Conservation (phyloP, 495 filamentous ascomycete genomes). For the Astrocystis sublimbata region DNA sequence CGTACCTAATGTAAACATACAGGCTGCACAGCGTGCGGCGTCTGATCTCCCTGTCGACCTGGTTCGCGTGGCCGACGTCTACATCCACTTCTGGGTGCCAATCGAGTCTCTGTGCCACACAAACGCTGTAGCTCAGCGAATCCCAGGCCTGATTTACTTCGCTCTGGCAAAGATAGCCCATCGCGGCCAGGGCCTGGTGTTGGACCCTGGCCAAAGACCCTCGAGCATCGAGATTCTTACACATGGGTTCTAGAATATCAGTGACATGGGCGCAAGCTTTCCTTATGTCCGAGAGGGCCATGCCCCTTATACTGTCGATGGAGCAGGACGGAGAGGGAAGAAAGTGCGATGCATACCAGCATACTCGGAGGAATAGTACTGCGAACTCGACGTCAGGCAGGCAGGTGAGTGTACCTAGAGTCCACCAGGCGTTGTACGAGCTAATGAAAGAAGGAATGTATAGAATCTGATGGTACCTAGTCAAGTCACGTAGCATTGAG, state of each 20-base stretch:
- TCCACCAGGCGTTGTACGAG: conserved; percentile 22
- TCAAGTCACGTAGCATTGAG: background rate
- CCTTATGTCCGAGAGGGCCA: conserved; percentile 22
- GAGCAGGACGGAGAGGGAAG: conserved; percentile 28
- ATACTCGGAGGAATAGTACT: conserved; percentile 29
- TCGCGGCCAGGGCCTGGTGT: conserved; percentile 16
- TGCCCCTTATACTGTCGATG: conserved; percentile 25
- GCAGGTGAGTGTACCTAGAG: background rate
- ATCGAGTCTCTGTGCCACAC: conserved; percentile 25
- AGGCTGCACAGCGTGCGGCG: conserved; percentile 32
- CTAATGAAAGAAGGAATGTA: conserved; percentile 15
- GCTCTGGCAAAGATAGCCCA: conserved; percentile 11
- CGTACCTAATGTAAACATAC: conserved; percentile 30
- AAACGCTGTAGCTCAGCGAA: conserved; percentile 8
- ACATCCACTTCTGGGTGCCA: conserved; percentile 18
- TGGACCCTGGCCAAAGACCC: conserved; percentile 24
- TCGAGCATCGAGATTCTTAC: background rate
- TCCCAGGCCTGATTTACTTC: conserved; percentile 17
- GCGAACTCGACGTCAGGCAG: conserved; percentile 29
- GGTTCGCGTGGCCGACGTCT: background rate
- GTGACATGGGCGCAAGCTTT: background rate
- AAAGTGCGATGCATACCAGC: conserved; percentile 32
- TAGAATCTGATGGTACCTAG: conserved; percentile 20
- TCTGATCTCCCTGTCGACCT: conserved; percentile 28
- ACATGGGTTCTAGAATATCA: conserved; percentile 5